Conservation (phyloP, 2,329 filamentous ascomycete species). For the Colletotrichum sp. region DNA sequence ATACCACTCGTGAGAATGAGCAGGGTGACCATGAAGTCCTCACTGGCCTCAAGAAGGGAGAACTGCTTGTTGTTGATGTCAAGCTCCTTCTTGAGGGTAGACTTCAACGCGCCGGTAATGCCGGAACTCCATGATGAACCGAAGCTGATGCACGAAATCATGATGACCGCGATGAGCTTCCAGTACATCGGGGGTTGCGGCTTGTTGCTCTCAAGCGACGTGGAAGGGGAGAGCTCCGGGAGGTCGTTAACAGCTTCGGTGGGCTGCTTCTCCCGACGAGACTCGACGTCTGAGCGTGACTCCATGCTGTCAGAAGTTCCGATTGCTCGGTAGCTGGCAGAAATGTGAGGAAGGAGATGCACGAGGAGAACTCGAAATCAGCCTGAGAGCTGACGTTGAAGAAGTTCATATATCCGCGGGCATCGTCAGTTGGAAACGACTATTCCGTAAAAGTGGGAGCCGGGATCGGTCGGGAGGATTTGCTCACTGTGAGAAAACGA, state of each 20-base stretch:
- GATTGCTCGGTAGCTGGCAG: neutral
- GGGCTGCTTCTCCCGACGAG: conserved; percentile 2
- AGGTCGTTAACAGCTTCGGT: conserved; percentile 8
- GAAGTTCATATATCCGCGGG: neutral
- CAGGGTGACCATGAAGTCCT: conserved; percentile 66
- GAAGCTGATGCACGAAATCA: conserved; percentile 62
- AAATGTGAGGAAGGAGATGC: neutral
- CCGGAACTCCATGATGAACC: conserved; percentile 66
- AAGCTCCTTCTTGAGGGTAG: conserved; percentile 64
- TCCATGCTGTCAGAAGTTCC: neutral
- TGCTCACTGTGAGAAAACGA: neutral
- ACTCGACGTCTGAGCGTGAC: conserved; percentile 6
- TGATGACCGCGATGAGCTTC: conserved; percentile 43
- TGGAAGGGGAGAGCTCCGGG: neutral
- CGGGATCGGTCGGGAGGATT: neutral
- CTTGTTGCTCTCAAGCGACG: neutral
- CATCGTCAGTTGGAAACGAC: neutral
- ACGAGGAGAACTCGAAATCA: neutral
- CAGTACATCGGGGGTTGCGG: conserved; percentile 10
- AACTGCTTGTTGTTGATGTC: conserved; percentile 65
- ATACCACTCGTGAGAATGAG: conserved; percentile 60
- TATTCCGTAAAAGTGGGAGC: neutral
- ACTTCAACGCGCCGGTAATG: conserved; percentile 66
- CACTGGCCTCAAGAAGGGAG: conserved; percentile 62
- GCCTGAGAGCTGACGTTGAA: neutral